phyloP scores from a whole-genome alignment of 202 grass and related monocot species.

The Sporobolus alterniflorus region DNA sequence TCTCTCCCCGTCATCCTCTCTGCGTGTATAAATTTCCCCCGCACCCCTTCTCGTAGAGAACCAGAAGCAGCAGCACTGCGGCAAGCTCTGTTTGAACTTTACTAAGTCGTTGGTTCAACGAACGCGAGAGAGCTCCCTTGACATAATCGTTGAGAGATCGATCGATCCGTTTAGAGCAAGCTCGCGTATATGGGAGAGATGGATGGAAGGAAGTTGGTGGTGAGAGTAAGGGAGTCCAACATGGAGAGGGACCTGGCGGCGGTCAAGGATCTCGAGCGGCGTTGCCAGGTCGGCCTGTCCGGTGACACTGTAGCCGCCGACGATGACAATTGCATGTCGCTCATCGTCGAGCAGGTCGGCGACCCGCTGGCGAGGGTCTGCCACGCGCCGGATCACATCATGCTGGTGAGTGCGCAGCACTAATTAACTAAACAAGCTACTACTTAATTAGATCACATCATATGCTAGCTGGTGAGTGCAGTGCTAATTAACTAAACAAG shows the following conservation, averaged over 20 bases:
- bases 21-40: slow-evolving; percentile 40
- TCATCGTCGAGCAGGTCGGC: slow-evolving; percentile 61
- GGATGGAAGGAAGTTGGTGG: slow-evolving; percentile 23
- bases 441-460: background rate
- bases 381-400: slow-evolving; percentile 73
- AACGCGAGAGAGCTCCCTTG: background rate
- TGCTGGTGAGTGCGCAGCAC: slow-evolving; percentile 57
- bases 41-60: background rate
- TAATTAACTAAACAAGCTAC: background rate
- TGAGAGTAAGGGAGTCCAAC: slow-evolving; percentile 60
- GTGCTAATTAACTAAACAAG: background rate
- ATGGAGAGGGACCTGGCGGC: slow-evolving; percentile 60
- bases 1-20: slow-evolving; percentile 2
- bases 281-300: slow-evolving; percentile 59
- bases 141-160: background rate
- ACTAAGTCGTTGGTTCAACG: background rate
- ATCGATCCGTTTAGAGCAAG: background rate
- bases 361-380: slow-evolving; percentile 65
- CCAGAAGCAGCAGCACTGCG: background rate
- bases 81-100: background rate
- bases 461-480: too few relatives aligned
- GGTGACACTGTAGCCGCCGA: background rate
- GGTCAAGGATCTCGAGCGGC: slow-evolving; percentile 60
- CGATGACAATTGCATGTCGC: slow-evolving; percentile 29
- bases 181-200: background rate